Evolutionary conservation across 2,329 filamentous ascomycete species (phyloP).

Genomic region (Corynespora cassiicola): DNA sequence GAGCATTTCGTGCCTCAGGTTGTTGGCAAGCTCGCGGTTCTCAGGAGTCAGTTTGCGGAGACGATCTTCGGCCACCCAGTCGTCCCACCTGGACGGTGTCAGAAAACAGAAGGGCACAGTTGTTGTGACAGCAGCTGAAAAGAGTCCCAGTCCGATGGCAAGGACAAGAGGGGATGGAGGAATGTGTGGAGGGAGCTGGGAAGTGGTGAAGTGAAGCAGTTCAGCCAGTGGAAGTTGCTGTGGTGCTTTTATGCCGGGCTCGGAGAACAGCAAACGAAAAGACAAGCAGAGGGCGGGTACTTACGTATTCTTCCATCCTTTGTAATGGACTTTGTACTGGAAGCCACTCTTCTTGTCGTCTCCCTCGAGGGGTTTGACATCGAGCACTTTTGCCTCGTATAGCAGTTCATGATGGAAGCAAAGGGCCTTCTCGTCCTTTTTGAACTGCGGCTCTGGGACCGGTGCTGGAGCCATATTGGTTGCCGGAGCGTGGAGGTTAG

Average conservation of each 20-base stretch:
- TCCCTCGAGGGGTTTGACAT: slow-evolving; percentile 69
- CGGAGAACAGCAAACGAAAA: slow-evolving; percentile 8
- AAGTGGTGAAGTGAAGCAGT: too few species aligned
- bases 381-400: slow-evolving; percentile 95
- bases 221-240: too few species aligned
- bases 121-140: not conserved
- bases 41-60: slow-evolving; percentile 94
- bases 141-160: not conserved
- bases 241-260: too few species aligned
- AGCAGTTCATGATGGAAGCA: slow-evolving; percentile 98
- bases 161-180: not conserved
- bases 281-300: slow-evolving; percentile 43
- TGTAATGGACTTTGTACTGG: slow-evolving; percentile 96
- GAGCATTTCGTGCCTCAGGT: slow-evolving; percentile 73
- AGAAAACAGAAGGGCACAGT: slow-evolving; percentile 14
- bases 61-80: slow-evolving; percentile 94
- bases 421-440: slow-evolving; percentile 86
- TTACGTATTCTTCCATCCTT: slow-evolving; percentile 98
- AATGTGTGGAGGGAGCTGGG: not conserved
- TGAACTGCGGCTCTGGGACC: slow-evolving; percentile 60
- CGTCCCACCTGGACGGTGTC: slow-evolving; percentile 76
- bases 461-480: slow-evolving; percentile 63
- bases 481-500: too few species aligned
- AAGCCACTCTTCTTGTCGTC: slow-evolving; percentile 75
- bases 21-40: slow-evolving; percentile 85